Evolutionary conservation across 2,329 filamentous ascomycete genomes (phyloP).

Genomic region (Pyrenophora teres): DNA sequence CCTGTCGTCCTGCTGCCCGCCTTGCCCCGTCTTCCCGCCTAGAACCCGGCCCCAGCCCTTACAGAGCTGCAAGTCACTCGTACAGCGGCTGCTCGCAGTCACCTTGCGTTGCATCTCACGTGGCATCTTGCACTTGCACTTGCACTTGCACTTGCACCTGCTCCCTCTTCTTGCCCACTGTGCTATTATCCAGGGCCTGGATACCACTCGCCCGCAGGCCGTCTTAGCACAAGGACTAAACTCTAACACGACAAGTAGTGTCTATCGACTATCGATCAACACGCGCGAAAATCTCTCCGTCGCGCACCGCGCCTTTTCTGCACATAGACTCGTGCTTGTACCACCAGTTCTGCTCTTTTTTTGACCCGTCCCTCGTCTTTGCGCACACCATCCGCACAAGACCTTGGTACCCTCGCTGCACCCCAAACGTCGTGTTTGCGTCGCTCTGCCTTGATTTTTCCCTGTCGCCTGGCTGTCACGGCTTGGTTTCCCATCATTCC

Average conservation of each 20-base stretch:
- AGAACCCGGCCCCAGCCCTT: not conserved
- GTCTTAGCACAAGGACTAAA: slow-evolving; percentile 13
- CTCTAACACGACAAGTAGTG: slow-evolving; percentile 9
- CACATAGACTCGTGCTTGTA: slow-evolving; percentile 4
- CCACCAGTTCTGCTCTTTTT: slow-evolving; percentile 7
- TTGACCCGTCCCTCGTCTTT: not conserved
- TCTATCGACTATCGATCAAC: slow-evolving; percentile 15
- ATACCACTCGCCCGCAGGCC: slow-evolving; percentile 1
- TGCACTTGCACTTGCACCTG: slow-evolving; percentile 5
- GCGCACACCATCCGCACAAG: no score
- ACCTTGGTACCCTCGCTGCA: no score
- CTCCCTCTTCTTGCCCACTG: slow-evolving; percentile 14
- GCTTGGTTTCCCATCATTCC: not conserved
- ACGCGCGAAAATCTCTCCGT: slow-evolving; percentile 9
- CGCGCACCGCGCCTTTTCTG: slow-evolving; percentile 3
- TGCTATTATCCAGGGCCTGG: slow-evolving; percentile 23
- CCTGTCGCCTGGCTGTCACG: not conserved
- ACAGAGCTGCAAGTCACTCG: slow-evolving; percentile 24
- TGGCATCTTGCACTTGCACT: slow-evolving; percentile 1
- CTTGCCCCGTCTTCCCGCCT: not conserved
- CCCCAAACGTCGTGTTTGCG: no score
- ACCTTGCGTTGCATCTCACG: not conserved
- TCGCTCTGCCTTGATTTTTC: no score
- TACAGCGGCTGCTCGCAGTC: slow-evolving; percentile 28
- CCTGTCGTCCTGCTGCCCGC: not conserved